A percentile compares a stretch with the other conserved stretches of the same genome.
These are phyloP conservation scores for Phlyctochytrium bullatum DNA, from an alignment of 192 early-diverging fungal species.

Conservation along the genomic window DNA sequence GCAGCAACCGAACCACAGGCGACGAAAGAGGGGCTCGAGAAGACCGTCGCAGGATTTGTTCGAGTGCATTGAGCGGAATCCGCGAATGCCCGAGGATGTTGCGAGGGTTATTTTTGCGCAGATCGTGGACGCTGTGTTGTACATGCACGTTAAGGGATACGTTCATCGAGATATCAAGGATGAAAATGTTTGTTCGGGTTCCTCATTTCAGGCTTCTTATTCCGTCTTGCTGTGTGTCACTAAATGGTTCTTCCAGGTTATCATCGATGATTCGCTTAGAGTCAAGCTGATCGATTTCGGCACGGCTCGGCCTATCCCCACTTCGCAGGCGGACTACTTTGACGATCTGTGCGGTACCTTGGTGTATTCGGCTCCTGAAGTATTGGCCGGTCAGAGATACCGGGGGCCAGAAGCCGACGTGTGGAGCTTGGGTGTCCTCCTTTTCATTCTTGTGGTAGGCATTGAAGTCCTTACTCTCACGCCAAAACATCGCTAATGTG, in stretches of 20 bases:
- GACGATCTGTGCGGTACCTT: slow-evolving; percentile 73
- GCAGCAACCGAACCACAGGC: neutral
- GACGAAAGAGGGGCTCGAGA: slow-evolving; percentile 1
- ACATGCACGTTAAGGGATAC: slow-evolving; percentile 39
- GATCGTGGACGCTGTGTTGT: slow-evolving; percentile 35
- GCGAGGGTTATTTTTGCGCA: slow-evolving; percentile 49
- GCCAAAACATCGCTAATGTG: slow-evolving; percentile 3
- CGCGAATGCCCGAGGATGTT: slow-evolving; percentile 48
- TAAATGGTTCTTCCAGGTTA: slow-evolving; percentile 15
- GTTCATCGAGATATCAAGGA: slow-evolving; percentile 86
- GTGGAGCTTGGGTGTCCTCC: slow-evolving; percentile 76
- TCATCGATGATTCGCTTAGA: slow-evolving; percentile 44
- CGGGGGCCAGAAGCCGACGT: slow-evolving; percentile 76
- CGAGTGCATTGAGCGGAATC: slow-evolving; percentile 42
- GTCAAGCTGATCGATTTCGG: slow-evolving; percentile 86
- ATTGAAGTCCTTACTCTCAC: slow-evolving; percentile 36
- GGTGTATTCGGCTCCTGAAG: slow-evolving; percentile 75
- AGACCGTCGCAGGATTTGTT: slow-evolving; percentile 39
- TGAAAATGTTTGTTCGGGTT: slow-evolving; percentile 70
- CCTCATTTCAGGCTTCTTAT: slow-evolving; percentile 47
- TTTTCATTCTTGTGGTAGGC: slow-evolving; percentile 63
- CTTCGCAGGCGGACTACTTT: slow-evolving; percentile 53
- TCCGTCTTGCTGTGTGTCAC: slow-evolving; percentile 2
- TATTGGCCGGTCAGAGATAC: slow-evolving; percentile 63
- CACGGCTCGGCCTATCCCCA: slow-evolving; percentile 58